Evolutionary conservation across 371 early-diverging fungal genomes (phyloP), one percentile per base, ranked within the genome.

Genomic region (Mucor piriformis): DNA sequence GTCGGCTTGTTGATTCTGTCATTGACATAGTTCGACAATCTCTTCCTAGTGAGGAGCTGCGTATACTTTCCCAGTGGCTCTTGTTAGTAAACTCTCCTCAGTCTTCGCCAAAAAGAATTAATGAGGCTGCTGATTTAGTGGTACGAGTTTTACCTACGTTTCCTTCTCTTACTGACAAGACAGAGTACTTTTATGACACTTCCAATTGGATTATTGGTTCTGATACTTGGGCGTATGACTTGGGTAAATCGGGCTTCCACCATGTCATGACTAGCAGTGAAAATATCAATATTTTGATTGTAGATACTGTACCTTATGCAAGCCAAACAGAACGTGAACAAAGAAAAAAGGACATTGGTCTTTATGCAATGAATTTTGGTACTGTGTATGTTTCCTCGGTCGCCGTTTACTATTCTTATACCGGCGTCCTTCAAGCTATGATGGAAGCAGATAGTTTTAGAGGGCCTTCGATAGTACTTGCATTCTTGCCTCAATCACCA

Each of bases 321-420:
- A 73, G 73, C n/a, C 35, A 33, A 8, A 59, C 63, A 12, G 81
- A 80, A 18, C 79, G 78, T 37, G 88, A 88, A 52, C 72, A 78
- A 50, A 87, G 90, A 73, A 93, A 94, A 83, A 94, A 94, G 79
- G 95, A 96, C 67, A 81, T 95, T 57, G 96, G 94, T 49, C 81
- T 96, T 20, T 94, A 93, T 61, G 95, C 94, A 35, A 92, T 96
- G 92, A 91, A 89, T 76, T 93, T 91, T 76, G 93, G 92, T 21
- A 71, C 83, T 1, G 89, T 84, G 21, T 96, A 88, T 67, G 95
- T 95, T 7, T 94, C 96, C 16, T 92, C 95, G 0, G 89, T 92
- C 18, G 91, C 94, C 3, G 71, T 92, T 16, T 89, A 91, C 68
- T 77, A 90, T 3, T 91, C 89, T 40, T 93, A 91, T 77, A 85